Evolutionary conservation across 306 rosid genomes (phyloP).

Genomic region (Vicia sativa): DNA sequence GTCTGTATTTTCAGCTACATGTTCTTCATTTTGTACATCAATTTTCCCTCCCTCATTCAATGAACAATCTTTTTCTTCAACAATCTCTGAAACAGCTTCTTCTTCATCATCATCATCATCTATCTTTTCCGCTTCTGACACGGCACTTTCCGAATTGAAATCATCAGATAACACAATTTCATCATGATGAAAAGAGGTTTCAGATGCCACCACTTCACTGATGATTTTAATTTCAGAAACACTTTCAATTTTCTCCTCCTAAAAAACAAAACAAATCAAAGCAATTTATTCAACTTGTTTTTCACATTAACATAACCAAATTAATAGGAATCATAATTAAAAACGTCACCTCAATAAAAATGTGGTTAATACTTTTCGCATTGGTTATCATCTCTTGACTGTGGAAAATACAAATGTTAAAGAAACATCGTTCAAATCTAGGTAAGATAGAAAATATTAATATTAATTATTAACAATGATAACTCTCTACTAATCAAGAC

Average conservation of each 20-base stretch:
- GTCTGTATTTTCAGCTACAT: neutral
- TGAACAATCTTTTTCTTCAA: neutral
- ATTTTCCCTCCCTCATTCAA: neutral
- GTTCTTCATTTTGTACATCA: neutral
- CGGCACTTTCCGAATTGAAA: constrained; percentile 33
- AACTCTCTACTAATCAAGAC: neutral
- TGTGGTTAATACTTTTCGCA: neutral
- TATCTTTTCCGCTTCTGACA: constrained; percentile 5
- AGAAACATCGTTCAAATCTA: neutral
- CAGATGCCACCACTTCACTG: constrained; percentile 1
- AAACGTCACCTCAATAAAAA: constrained; percentile 38
- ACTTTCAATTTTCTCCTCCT: constrained; percentile 37
- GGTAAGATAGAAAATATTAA: neutral
- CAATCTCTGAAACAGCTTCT: neutral
- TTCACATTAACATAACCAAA: neutral
- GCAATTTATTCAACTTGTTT: neutral
- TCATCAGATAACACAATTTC: constrained; percentile 36
- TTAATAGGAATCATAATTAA: neutral
- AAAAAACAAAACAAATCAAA: constrained; percentile 16
- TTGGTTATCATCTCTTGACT: neutral
- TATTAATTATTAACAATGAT: neutral
- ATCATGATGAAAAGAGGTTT: constrained; percentile 15
- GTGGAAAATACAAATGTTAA: neutral
- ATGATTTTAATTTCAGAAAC: neutral
- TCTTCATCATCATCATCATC: neutral